These are phyloP conservation scores for Umbelopsis ramanniana DNA, from an alignment of 192 early-diverging fungal species.

Conservation along the genomic window DNA sequence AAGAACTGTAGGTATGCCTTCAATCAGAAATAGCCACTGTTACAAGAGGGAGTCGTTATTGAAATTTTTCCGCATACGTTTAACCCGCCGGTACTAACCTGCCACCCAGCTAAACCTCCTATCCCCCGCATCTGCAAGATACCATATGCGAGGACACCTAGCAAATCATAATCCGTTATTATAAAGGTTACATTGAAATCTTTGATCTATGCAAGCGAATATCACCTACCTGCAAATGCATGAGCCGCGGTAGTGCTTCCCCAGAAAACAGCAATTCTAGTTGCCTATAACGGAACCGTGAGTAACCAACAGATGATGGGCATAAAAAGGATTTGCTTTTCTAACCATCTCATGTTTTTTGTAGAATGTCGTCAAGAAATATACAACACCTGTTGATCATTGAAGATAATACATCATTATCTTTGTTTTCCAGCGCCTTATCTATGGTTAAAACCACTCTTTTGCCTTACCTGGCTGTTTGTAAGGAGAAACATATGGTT, in stretches of 20 bases:
- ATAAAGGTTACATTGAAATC: neutral
- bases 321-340: neutral
- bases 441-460: neutral
- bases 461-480: slow-evolving; percentile 19
- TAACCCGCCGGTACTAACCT: slow-evolving; percentile 3
- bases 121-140: slow-evolving; percentile 37
- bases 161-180: neutral
- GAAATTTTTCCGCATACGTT: neutral
- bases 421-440: neutral
- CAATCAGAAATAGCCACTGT: slow-evolving; percentile 39
- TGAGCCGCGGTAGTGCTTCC: slow-evolving; percentile 41
- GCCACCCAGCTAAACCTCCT: slow-evolving; percentile 36
- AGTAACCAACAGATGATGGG: neutral
- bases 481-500: neutral
- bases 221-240: slow-evolving; percentile 25
- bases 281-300: neutral
- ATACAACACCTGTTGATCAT: slow-evolving; percentile 23
- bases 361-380: slow-evolving; percentile 38
- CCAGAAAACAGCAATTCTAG: slow-evolving; percentile 40
- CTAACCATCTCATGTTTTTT: slow-evolving; percentile 38
- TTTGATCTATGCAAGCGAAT: neutral
- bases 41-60: neutral
- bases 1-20: slow-evolving; percentile 41
- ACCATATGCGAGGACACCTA: slow-evolving; percentile 35
- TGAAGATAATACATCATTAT: neutral